Evolutionary conservation across 2,329 filamentous ascomycete species (phyloP), one percentile per base, ranked within the genome.

Genomic region (Penicillium olsonii): DNA sequence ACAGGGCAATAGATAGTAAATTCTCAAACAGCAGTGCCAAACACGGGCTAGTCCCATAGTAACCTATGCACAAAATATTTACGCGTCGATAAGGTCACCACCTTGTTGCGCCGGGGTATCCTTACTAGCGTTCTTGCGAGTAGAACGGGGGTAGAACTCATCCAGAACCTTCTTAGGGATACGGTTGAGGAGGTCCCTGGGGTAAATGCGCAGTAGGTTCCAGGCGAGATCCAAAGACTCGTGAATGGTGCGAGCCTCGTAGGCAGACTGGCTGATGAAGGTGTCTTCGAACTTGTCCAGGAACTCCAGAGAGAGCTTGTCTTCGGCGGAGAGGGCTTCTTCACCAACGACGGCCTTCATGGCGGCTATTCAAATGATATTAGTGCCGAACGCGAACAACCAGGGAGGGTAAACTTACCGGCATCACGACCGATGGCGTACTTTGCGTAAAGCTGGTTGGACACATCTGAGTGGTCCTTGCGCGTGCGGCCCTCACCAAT

Each of bases 301-400:
- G 80, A 99, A 99, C 74, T 99, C 94, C 31, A 99, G 84, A 8
- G 92, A 96, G 50, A 97, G 84, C 80, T 97, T 97, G 78, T 99
- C 94, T 77, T 99, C 94, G 46, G 88, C 83, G 22, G 91, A 96
- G 68, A 99, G 76, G 27, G 94, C 94, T 73, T 99, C 94, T 77
- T 99, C 95, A 77, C 94, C 94, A 52, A 99, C 94, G 73, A 99
- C 94, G 54, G 94, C 94, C 80, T 97, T 99, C 94, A 99, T 99
- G 71, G 91, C 88, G 31, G 95, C 92, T 74, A 15, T 35, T 31
- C 2, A 18, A 35, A 35, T 31, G n/a, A n/a, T 31, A 19, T 27
- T 37, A 53, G 20, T n/a, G 0, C 6, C 14, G 2, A 3, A n/a
- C 4, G 29, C 29, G 12, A n/a, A 31, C 5, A 15, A 7, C 12